phyloP scores from a whole-genome alignment of 257 asterid species.

The Hygrophila difformis region DNA sequence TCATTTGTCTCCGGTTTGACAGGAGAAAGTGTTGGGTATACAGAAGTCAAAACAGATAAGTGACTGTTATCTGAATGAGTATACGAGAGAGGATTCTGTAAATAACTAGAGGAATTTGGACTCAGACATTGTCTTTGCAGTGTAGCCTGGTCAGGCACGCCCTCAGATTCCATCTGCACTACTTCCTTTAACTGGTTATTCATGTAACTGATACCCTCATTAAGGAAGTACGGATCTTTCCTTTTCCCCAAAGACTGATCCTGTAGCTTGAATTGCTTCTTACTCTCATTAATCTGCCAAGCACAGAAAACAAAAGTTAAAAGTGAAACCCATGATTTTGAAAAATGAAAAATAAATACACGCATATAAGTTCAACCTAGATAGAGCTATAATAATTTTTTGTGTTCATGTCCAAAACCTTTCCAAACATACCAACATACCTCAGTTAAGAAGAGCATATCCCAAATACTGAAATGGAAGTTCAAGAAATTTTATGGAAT shows the following conservation, averaged over 20 bases:
- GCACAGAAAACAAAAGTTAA: slow-evolving; percentile 11
- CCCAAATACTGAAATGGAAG: not conserved
- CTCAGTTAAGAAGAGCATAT: slow-evolving; percentile 8
- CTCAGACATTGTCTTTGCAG: slow-evolving; percentile 23
- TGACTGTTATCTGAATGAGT: slow-evolving; percentile 33
- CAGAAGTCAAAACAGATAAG: slow-evolving; percentile 32
- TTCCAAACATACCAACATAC: slow-evolving; percentile 11
- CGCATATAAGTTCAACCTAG: too few relatives aligned
- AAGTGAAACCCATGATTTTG: slow-evolving; percentile 6
- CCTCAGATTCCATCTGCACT: slow-evolving; percentile 27
- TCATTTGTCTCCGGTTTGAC: slow-evolving; percentile 42
- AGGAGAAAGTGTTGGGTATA: slow-evolving; percentile 28
- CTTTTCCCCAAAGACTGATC: slow-evolving; percentile 32
- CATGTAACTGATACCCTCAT: slow-evolving; percentile 25
- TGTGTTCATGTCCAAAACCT: slow-evolving; percentile 9
- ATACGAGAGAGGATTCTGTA: slow-evolving; percentile 29
- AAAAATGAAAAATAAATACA: too few relatives aligned
- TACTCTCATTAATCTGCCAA: slow-evolving; percentile 41
- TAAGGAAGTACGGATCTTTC: slow-evolving; percentile 25
- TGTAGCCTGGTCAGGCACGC: slow-evolving; percentile 27
- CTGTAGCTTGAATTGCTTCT: slow-evolving; percentile 37
- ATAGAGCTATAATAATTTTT: too few relatives aligned
- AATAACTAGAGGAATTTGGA: slow-evolving; percentile 32
- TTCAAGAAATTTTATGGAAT: not conserved
- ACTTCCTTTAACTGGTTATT: slow-evolving; percentile 29